These are phyloP conservation scores for Quaeritorhiza haematococci DNA, from an alignment of 371 early-diverging fungal species.

Conservation along the genomic window DNA sequence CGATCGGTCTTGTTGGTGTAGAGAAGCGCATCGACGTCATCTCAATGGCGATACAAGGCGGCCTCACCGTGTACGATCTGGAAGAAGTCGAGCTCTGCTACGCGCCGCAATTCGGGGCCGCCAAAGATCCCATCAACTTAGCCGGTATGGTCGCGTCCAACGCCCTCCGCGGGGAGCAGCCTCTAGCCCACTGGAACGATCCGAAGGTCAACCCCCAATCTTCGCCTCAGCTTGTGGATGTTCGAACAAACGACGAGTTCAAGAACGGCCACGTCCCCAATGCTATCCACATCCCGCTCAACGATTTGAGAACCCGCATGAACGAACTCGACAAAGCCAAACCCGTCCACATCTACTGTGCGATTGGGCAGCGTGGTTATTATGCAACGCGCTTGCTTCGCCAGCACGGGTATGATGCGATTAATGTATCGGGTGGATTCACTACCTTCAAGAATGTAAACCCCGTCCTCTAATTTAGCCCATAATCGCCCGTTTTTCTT, in stretches of 20 bases:
- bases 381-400: background rate
- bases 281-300: background rate
- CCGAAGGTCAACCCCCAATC: background rate
- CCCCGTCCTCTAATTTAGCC: no score
- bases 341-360: background rate
- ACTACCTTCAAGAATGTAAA: no score
- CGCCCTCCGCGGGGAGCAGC: background rate
- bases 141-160: slow-evolving; percentile 2
- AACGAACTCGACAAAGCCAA: background rate
- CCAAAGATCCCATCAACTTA: slow-evolving; percentile 1
- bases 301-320: background rate
- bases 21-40: slow-evolving; percentile 1
- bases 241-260: background rate
- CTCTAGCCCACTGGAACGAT: background rate
- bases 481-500: no score
- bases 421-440: background rate
- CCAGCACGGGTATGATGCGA: background rate
- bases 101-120: slow-evolving; percentile 2
- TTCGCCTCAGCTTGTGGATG: background rate
- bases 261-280: background rate
- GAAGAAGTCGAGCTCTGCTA: slow-evolving; percentile 1
- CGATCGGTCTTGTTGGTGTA: background rate
- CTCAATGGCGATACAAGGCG: background rate
- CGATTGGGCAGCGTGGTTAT: background rate
- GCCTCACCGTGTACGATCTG: background rate